Base-by-base conservation (phyloP, 345 rosid species). In the Trapa incisa region DNA sequence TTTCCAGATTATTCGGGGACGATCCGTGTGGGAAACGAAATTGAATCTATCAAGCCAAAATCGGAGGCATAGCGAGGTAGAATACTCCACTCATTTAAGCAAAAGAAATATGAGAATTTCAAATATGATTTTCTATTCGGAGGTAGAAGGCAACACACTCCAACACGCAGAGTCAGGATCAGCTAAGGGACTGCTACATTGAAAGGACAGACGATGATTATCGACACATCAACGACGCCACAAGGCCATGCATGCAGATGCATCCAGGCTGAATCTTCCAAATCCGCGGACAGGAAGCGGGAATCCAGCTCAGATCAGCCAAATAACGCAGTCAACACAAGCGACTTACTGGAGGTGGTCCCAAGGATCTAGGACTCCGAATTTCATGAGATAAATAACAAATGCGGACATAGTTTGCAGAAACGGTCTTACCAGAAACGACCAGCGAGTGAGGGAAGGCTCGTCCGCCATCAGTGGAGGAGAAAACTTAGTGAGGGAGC, bases 361-460 rank as follows among this genome's bases (percentile, higher is more conserved):
- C 48, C 56, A 4, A 9, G 3, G 68, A 65, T 22, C 41, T 22
- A 52, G 69, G 37, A 33, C 22, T 16, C n/a, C 54, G 16, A 16
- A 50, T 50, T 50, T 13, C n/a, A 50, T 2, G 56, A 50, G 22
- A 50, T 6, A 50, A 2, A 50, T 7, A 15, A 42, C 68, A 41
- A 64, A 57, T 5, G 43, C 6, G 17, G 39, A 16, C 2, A 47
- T 33, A 39, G 52, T 36, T 8, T 11, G 37, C 54, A 48, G 48
- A 32, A 33, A 39, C 37, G 56, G 6, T 11, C 48, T 47, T 76
- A 92, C 98, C 98, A 75, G 92, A 81, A 89, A 92, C 61, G 84
- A 78, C 98, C 98, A 92, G 79, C 96, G 98, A 75, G 94, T 86
- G 69, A 65, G 67, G 8, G 86, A 75, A 41, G 96, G 89, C 67